Base-by-base conservation (phyloP, 257 asterid species). In the Pogostemon cablin region DNA sequence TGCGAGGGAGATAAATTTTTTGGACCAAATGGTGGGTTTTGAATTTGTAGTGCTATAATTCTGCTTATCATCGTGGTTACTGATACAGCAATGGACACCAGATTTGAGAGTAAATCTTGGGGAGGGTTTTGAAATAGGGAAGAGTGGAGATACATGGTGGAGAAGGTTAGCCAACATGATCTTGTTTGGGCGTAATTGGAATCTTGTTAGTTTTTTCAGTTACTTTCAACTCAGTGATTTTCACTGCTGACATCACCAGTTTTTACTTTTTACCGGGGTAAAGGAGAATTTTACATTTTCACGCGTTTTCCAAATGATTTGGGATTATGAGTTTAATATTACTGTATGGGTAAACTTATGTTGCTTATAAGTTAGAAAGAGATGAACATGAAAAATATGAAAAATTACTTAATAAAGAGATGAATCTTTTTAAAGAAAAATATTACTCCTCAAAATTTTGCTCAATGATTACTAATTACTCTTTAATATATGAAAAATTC, bases 1-100 rank as follows among this genome's bases (percentile, higher is more conserved):
- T 49, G 95, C 98, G 1, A 88, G 9, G 7, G 96, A 81, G 50
- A 90, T 71, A 55, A 86, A 75, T 78, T 73, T 74, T 25, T 48
- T 79, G 32, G 86, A 72, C 84, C 80, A 81, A 72, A 46, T 17
- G 3, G 64, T 37, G 47, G 77, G 64, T 61, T 40, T 57, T 35
- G 69, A 53, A 57, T 57, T 57, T 32, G 15, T 6, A 17, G 47
- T 34, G 6, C 40, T 41, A n/a, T 42, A 35, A 6, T 64, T 67
- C 35, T 39, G 66, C 46, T 44, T 60, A 35, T 41, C 8, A 17
- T 67, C 56, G 52, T 42, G 1, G 40, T 32, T 61, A 55, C 34
- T 11, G 15, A 8, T 10, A 53, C 67, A 39, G 41, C n/a, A 63
- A 39, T 11, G 34, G 47, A 58, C 53, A 3, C 35, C 20, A 34